A percentile compares a stretch with the other conserved stretches of the same genome.
Evolutionary conservation across 768 basidiomycete species (phyloP).

Genomic region (Dacryopinax spathularia): DNA sequence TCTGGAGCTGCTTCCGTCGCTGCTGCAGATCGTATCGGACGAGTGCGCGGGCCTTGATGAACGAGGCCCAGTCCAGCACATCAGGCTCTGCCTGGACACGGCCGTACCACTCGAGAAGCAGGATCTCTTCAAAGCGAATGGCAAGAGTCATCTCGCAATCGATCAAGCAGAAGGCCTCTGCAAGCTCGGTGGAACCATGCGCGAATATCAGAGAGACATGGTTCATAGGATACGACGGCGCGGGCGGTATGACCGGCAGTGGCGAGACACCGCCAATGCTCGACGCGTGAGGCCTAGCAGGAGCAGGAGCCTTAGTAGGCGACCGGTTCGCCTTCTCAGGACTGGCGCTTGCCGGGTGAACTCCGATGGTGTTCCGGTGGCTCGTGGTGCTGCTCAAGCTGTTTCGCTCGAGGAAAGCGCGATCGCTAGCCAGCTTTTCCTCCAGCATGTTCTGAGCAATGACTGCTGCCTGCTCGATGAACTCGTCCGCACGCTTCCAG

Average conservation of each 20-base stretch:
- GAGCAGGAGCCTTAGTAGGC: neutral
- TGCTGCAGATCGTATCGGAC: constrained; percentile 34
- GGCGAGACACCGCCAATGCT: neutral
- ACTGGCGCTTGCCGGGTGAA: neutral
- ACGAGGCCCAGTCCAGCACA: constrained; percentile 71
- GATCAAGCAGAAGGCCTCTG: constrained; percentile 72
- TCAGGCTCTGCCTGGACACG: constrained; percentile 23
- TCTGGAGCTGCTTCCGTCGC: constrained; percentile 5
- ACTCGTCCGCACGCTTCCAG: constrained; percentile 5
- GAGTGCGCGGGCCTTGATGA: constrained; percentile 54
- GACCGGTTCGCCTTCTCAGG: neutral
- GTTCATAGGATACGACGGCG: constrained; percentile 23
- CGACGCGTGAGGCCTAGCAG: neutral
- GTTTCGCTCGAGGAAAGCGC: neutral
- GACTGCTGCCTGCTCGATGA: neutral
- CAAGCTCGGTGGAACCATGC: constrained; percentile 46
- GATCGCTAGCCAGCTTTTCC: neutral
- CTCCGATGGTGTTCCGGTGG: neutral
- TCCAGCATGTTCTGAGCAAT: neutral
- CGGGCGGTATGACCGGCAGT: neutral
- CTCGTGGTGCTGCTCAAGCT: neutral
- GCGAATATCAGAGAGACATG: constrained; percentile 63
- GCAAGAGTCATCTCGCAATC: constrained; percentile 75
- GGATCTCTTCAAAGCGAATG: constrained; percentile 75
- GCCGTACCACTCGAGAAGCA: constrained; percentile 9